phyloP scores from a whole-genome alignment of 2,329 filamentous ascomycete species.

The Sphaerulina populicola region DNA sequence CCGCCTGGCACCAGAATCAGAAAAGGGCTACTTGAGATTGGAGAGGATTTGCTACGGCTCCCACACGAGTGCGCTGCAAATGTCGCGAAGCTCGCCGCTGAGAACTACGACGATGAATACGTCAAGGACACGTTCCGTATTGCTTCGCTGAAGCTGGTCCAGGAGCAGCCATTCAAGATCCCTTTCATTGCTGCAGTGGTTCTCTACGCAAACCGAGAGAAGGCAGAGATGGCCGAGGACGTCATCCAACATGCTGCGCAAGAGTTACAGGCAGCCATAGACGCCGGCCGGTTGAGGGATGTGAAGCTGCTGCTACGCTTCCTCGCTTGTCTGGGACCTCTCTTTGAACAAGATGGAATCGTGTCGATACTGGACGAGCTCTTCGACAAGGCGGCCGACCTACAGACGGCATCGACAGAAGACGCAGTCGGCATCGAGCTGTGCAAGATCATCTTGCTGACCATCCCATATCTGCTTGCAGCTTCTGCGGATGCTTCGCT shows the following conservation, averaged over 20 bases:
- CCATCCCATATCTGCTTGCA: conserved; percentile 81
- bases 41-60: conserved; percentile 69
- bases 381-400: conserved; percentile 82
- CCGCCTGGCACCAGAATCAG: conserved; percentile 57
- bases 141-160: conserved; percentile 65
- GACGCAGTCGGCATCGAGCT: conserved; percentile 76
- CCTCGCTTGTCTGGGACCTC: conserved; percentile 71
- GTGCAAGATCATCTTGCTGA: conserved; percentile 92
- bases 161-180: conserved; percentile 96
- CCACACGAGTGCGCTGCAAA: conserved; percentile 69
- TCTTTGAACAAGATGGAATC: conserved; percentile 75
- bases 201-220: conserved; percentile 68
- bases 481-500: conserved; percentile 54
- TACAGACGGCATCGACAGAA: conserved; percentile 86
- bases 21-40: conserved; percentile 69
- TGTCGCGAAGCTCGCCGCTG: conserved; percentile 67
- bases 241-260: conserved; percentile 57
- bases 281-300: conserved; percentile 72
- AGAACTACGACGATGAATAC: conserved; percentile 79
- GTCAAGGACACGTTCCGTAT: conserved; percentile 64
- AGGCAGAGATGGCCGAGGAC: conserved; percentile 64
- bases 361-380: conserved; percentile 80
- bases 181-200: conserved; percentile 83
- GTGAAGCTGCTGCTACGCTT: conserved; percentile 88
- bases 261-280: conserved; percentile 58